These are phyloP conservation scores for Lentinula sp. DNA, from an alignment of 768 basidiomycete species.

Conservation along the genomic window DNA sequence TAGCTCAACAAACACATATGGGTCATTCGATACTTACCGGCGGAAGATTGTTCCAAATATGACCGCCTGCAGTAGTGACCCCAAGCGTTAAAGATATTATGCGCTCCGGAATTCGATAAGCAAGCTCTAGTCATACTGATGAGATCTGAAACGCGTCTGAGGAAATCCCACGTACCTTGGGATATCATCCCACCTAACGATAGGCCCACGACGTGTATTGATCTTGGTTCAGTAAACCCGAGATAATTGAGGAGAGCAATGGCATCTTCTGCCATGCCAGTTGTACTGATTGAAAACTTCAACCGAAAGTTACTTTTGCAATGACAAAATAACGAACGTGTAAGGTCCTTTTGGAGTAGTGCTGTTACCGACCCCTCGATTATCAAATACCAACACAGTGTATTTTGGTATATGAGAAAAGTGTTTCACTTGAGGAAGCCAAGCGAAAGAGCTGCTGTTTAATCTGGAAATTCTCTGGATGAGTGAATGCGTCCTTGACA, in stretches of 20 bases:
- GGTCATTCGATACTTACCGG: constrained; percentile 37
- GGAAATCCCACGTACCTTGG: not conserved
- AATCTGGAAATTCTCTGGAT: constrained; percentile 29
- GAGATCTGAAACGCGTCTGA: not conserved
- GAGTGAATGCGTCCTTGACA: not conserved
- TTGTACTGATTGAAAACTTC: constrained; percentile 40
- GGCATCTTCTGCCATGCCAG: constrained; percentile 73
- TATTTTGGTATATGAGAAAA: constrained; percentile 50
- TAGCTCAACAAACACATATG: not conserved
- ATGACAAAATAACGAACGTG: constrained; percentile 44
- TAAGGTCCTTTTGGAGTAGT: constrained; percentile 70
- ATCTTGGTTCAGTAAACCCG: constrained; percentile 59
- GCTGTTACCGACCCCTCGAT: constrained; percentile 78
- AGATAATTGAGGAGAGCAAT: constrained; percentile 63
- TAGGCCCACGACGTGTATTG: constrained; percentile 65
- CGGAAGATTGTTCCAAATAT: constrained; percentile 52
- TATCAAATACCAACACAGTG: constrained; percentile 72
- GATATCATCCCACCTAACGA: constrained; percentile 45
- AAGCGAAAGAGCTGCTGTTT: constrained; percentile 58
- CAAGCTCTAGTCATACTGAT: constrained; percentile 47
- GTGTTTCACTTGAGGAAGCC: constrained; percentile 58
- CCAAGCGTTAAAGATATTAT: constrained; percentile 60
- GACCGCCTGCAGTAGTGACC: constrained; percentile 67
- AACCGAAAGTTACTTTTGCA: too few species aligned
- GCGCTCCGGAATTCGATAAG: constrained; percentile 57